phyloP scores from a whole-genome alignment of 192 early-diverging fungal species.

The Backusella mclennaniae region DNA sequence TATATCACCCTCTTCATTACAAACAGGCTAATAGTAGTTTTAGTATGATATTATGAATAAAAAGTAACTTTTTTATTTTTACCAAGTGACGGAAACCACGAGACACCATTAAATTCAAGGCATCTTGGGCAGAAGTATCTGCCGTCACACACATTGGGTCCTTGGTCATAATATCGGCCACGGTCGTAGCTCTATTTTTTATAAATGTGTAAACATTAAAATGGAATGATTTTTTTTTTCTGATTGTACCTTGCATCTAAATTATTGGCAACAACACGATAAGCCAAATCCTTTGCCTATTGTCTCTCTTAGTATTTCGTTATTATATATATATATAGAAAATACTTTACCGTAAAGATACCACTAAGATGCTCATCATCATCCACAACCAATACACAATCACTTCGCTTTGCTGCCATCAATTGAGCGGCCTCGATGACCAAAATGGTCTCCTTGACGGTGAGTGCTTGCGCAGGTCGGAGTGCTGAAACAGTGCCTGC shows the following conservation, averaged over 20 bases:
- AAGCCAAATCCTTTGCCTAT: constrained; percentile 82
- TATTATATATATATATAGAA: too few species aligned
- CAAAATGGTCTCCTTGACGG: constrained; percentile 71
- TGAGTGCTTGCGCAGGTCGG: constrained; percentile 82
- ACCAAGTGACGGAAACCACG: constrained; percentile 77
- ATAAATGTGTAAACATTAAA: not conserved
- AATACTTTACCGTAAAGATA: constrained; percentile 72
- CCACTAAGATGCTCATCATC: constrained; percentile 88
- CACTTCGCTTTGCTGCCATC: constrained; percentile 97
- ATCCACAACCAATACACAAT: constrained; percentile 93
- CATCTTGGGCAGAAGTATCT: constrained; percentile 72
- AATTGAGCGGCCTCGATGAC: constrained; percentile 84
- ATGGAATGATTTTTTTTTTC: not conserved
- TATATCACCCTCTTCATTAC: constrained; percentile 76
- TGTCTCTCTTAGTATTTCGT: too few species aligned
- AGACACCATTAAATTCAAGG: constrained; percentile 75
- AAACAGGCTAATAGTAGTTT: constrained; percentile 46
- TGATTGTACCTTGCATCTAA: constrained; percentile 48
- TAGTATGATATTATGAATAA: too few species aligned
- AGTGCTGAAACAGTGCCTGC: constrained; percentile 88
- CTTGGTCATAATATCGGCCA: constrained; percentile 78
- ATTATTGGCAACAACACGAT: constrained; percentile 80
- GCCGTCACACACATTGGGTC: constrained; percentile 83
- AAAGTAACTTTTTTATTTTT: not conserved
- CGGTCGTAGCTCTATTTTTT: constrained; percentile 42